phyloP scores from a whole-genome alignment of 768 basidiomycete genomes.

The Inosperma sp. region DNA sequence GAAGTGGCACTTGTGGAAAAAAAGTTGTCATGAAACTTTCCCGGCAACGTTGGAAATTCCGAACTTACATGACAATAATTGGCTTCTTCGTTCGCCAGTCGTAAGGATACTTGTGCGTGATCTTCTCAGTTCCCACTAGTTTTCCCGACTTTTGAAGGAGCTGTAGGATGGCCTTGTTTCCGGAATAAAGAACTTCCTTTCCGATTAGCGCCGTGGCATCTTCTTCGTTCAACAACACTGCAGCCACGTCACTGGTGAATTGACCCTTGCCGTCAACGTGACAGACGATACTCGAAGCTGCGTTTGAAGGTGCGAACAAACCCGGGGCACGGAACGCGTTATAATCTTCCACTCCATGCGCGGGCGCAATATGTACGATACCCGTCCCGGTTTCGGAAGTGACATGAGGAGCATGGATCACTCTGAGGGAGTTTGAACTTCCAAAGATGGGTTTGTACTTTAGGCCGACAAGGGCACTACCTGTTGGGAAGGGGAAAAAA shows the following conservation, averaged over 20 bases:
- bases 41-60: too few species aligned
- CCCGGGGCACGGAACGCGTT: slow-evolving; percentile 58
- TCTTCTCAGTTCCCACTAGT: slow-evolving; percentile 62
- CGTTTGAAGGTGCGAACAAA: slow-evolving; percentile 33
- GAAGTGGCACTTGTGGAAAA: slow-evolving; percentile 61
- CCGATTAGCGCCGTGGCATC: slow-evolving; percentile 50
- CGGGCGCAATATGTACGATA: slow-evolving; percentile 92
- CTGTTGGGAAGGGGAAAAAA: too few species aligned
- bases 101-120: slow-evolving; percentile 89
- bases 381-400: slow-evolving; percentile 89
- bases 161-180: slow-evolving; percentile 60
- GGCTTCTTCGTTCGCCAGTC: slow-evolving; percentile 96
- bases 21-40: neutral
- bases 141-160: slow-evolving; percentile 53
- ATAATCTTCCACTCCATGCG: slow-evolving; percentile 93
- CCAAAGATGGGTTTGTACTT: slow-evolving; percentile 62
- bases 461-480: slow-evolving; percentile 44
- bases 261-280: slow-evolving; percentile 78
- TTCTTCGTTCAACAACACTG: slow-evolving; percentile 53
- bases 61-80: slow-evolving; percentile 79
- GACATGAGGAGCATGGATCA: slow-evolving; percentile 75
- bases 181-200: slow-evolving; percentile 67
- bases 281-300: slow-evolving; percentile 50
- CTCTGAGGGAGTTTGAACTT: slow-evolving; percentile 29
- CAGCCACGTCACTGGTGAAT: slow-evolving; percentile 56